Evolutionary conservation across 176 grass and related monocot genomes (phyloP).

Genomic region (Avena eriantha): DNA sequence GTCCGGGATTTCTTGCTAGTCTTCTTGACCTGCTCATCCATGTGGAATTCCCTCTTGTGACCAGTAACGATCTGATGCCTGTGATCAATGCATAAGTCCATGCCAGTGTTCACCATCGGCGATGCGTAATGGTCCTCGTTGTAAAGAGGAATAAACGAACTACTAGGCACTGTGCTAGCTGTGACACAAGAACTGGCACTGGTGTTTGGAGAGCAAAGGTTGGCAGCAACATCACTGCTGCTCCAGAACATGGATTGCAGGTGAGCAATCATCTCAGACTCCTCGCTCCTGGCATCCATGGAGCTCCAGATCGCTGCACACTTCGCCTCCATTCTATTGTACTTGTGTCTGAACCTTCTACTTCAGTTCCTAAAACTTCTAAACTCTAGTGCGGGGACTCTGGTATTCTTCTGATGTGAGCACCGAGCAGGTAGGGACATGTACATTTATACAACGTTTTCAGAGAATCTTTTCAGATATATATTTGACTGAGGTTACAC

Average conservation of each 20-base stretch:
- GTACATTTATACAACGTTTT: conserved; percentile 38
- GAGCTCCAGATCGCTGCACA: conserved; percentile 24
- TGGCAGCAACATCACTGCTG: conserved; percentile 33
- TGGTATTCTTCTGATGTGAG: background rate
- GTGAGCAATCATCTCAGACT: conserved; percentile 61
- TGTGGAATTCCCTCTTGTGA: conserved; percentile 26
- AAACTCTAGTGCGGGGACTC: background rate
- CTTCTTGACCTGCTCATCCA: conserved; percentile 29
- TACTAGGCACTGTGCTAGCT: conserved; percentile 9
- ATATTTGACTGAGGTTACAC: conserved; percentile 46
- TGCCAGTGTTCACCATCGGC: background rate
- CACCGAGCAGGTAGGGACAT: background rate
- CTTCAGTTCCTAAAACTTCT: background rate
- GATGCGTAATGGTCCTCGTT: background rate
- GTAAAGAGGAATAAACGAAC: conserved; percentile 11
- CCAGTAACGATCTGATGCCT: background rate
- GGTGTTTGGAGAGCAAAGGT: conserved; percentile 31
- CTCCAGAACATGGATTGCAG: conserved; percentile 55
- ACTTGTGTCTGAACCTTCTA: conserved; percentile 7
- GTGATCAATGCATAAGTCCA: conserved; percentile 21
- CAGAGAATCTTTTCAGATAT: conserved; percentile 38
- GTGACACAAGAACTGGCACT: conserved; percentile 41
- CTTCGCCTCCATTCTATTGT: conserved; percentile 44
- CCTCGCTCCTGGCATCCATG: conserved; percentile 23
- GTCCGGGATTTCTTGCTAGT: conserved; percentile 1